Base-by-base conservation (phyloP, 768 basidiomycete genomes). In the Mycena galopus region DNA sequence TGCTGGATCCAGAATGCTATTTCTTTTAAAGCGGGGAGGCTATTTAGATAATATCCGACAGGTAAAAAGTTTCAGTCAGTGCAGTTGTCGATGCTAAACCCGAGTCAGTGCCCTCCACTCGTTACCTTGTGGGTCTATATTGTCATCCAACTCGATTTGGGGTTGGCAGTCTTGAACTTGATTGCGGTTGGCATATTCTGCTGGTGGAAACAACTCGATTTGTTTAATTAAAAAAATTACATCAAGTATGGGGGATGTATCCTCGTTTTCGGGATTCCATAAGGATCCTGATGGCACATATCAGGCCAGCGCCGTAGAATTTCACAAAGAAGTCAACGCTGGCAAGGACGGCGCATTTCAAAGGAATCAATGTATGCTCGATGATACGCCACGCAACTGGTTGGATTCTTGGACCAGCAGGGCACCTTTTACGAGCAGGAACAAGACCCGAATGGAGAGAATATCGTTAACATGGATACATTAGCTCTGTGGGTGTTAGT, bases 341-440 rank as follows among this genome's bases (percentile, higher is more conserved):
- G 66, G 60, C 60, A 30, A 55, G 25, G 55, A 14, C 37, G 56
- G 59, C 21, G 64, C 59, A 72, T 30, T 67, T 50, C 11, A 33
- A 72, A 55, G 63, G 71, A 53, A 73, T 86, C 75, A 57, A 83
- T 93, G 44, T 93, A 76, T 88, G 93, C 92, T 92, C 91, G 89
- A 91, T 85, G 81, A 94, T 94, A 94, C 93, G 91, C 93, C 92
- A 82, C 66, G 69, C 78, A 77, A 80, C 86, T 87, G 88, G 88
- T 85, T 87, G 87, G 83, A 82, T 77, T 77, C 86, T 93, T 86
- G 79, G 72, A 84, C 88, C 89, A 87, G 87, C 76, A 83, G 79
- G 91, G 93, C 92, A 94, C 93, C 93, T 93, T 91, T 37, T 91
- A 90, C 88, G 85, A 92, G 93, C 93, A 88, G 78, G 60, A 23